These are phyloP conservation scores for Fomitopsis betulina DNA, from an alignment of 1,284 basidiomycete genomes.

Conservation along the genomic window DNA sequence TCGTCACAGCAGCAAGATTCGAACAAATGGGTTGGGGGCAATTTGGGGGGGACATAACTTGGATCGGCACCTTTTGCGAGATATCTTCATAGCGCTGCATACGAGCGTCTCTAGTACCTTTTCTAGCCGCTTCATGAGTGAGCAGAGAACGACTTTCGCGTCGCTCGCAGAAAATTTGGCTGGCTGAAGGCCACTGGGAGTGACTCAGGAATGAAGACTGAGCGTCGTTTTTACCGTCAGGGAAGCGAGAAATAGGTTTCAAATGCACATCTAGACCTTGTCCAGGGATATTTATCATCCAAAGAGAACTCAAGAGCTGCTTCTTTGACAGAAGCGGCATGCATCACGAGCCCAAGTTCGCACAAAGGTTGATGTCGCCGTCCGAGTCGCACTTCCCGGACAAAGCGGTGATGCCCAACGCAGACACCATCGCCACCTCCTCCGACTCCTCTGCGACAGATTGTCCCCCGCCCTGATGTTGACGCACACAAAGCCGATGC, in stretches of 20 bases:
- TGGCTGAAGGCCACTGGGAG: too few species aligned
- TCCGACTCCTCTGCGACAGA: not conserved
- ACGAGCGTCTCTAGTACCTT: not conserved
- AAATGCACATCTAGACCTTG: not conserved
- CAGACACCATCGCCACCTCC: not conserved
- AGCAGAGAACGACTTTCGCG: too few species aligned
- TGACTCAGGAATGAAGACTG: not conserved
- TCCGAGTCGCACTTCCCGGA: conserved; percentile 1
- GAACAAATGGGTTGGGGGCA: not conserved
- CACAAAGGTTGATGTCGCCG: not conserved
- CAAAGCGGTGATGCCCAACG: not conserved
- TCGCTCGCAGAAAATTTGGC: too few species aligned
- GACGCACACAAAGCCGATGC: not conserved
- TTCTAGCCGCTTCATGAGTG: not conserved
- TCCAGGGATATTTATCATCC: not conserved
- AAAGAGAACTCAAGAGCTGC: not conserved
- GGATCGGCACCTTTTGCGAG: not conserved
- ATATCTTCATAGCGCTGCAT: not conserved
- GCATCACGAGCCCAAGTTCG: not conserved
- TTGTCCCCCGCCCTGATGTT: not conserved
- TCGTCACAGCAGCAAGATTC: not conserved
- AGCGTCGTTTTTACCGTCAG: not conserved
- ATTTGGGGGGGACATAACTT: too few species aligned
- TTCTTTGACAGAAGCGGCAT: not conserved
- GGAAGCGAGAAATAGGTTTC: not conserved